A percentile compares a stretch with the other conserved stretches of the same genome.
Conservation (phyloP, 2,329 filamentous ascomycete species). For the Hansfordia pulvinata region DNA sequence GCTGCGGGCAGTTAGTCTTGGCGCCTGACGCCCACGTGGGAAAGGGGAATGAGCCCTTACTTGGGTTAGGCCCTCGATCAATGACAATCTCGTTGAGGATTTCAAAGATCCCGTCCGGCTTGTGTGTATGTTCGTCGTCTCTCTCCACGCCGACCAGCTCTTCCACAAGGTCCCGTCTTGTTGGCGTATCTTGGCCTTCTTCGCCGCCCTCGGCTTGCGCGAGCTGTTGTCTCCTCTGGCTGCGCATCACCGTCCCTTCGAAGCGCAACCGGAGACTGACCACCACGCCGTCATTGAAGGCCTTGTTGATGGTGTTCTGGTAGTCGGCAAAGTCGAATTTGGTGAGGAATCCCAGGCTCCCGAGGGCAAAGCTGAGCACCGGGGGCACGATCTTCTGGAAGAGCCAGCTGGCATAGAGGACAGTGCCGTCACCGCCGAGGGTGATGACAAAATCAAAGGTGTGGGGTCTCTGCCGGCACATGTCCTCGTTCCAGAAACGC, state of each 20-base stretch:
- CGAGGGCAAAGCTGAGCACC: slow-evolving; percentile 80
- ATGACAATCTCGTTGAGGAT: slow-evolving; percentile 97
- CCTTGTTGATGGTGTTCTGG: slow-evolving; percentile 50
- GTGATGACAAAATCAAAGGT: slow-evolving; percentile 91
- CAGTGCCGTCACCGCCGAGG: slow-evolving; percentile 89
- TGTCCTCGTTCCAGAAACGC: slow-evolving; percentile 69
- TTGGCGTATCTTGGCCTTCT: slow-evolving; percentile 22
- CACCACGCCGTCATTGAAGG: slow-evolving; percentile 73
- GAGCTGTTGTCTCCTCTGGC: slow-evolving; percentile 33
- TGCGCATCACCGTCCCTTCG: slow-evolving; percentile 87
- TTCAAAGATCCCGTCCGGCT: slow-evolving; percentile 70
- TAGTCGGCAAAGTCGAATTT: slow-evolving; percentile 87
- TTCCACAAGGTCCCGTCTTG: slow-evolving; percentile 61
- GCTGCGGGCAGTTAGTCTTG: slow-evolving; percentile 30
- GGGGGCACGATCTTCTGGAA: slow-evolving; percentile 94
- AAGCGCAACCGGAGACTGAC: slow-evolving; percentile 81
- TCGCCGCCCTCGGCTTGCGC: slow-evolving; percentile 16
- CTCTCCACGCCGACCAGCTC: slow-evolving; percentile 79
- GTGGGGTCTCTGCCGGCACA: slow-evolving; percentile 68
- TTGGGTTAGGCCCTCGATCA: slow-evolving; percentile 85
- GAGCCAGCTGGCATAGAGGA: slow-evolving; percentile 90
- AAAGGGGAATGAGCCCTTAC: slow-evolving; percentile 32
- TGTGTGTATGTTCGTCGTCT: slow-evolving; percentile 74
- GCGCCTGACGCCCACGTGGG: background rate
- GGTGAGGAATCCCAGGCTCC: slow-evolving; percentile 86